Percentiles rank a stretch among this genome's conserved stretches.
Conservation (phyloP, 768 basidiomycete genomes). For the Amanita polypyramis region DNA sequence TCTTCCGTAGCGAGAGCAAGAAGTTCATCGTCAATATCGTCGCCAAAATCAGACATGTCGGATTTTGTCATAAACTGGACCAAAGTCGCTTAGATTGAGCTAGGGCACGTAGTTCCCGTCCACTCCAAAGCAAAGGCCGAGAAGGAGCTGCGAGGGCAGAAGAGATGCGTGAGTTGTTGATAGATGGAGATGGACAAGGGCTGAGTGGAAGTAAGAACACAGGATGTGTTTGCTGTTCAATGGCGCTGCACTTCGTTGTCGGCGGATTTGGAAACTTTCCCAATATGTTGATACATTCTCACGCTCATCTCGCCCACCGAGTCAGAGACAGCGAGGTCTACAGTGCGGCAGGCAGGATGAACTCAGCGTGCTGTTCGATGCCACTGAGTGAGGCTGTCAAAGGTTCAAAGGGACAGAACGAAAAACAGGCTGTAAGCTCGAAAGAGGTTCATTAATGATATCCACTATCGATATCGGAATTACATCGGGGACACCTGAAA, state of each 20-base stretch:
- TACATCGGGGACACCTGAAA: not conserved
- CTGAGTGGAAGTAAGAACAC: not conserved
- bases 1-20: constrained; percentile 67
- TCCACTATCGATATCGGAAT: not conserved
- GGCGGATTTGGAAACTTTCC: constrained; percentile 2
- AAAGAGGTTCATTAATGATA: too few relatives aligned
- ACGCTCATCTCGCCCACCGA: not conserved
- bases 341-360: not conserved
- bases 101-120: too few relatives aligned
- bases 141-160: not conserved
- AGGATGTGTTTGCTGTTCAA: not conserved
- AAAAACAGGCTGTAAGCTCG: too few relatives aligned
- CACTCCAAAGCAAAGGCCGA: not conserved
- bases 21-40: constrained; percentile 59
- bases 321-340: not conserved
- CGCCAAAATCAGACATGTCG: constrained; percentile 37
- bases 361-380: too few relatives aligned
- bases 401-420: too few relatives aligned
- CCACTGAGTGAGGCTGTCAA: too few relatives aligned
- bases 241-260: not conserved
- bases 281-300: not conserved
- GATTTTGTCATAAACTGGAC: not conserved
- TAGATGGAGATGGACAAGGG: not conserved
- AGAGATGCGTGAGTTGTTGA: not conserved
- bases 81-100: not conserved